Percentiles rank a stretch among this genome's conserved stretches.
Conservation (phyloP, 1,284 basidiomycete genomes). For the Rhodotorula sp. region DNA sequence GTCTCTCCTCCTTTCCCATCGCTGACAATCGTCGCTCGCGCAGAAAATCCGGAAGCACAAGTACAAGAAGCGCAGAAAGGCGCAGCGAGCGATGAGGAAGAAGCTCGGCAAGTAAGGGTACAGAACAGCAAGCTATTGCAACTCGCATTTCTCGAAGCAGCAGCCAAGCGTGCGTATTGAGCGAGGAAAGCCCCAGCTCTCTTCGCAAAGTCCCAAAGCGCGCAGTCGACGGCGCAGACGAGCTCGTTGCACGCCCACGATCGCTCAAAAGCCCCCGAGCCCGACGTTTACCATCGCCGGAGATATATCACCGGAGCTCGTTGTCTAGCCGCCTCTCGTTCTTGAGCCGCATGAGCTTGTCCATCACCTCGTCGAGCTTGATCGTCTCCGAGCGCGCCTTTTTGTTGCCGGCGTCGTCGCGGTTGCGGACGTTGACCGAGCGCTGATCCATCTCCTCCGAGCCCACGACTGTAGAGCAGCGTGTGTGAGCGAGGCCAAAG, state of each 20-base stretch:
- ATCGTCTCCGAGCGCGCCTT: slow-evolving; percentile 61
- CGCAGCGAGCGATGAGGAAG: slow-evolving; percentile 36
- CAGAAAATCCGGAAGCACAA: slow-evolving; percentile 59
- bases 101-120: slow-evolving; percentile 34
- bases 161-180: too few species aligned
- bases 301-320: slow-evolving; percentile 50
- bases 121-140: not conserved
- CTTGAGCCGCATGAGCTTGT: slow-evolving; percentile 67
- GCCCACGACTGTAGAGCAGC: slow-evolving; percentile 73
- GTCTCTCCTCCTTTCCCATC: not conserved
- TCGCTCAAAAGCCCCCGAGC: too few species aligned
- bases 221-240: too few species aligned
- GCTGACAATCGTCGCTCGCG: too few species aligned
- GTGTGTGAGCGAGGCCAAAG: slow-evolving; percentile 1
- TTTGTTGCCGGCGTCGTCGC: slow-evolving; percentile 85
- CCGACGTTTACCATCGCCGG: slow-evolving; percentile 2
- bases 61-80: slow-evolving; percentile 55
- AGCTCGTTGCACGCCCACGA: too few species aligned
- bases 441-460: slow-evolving; percentile 80
- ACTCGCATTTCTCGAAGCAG: not conserved
- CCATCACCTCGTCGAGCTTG: slow-evolving; percentile 62
- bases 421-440: slow-evolving; percentile 92
- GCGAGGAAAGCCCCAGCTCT: not conserved
- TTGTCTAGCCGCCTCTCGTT: slow-evolving; percentile 61
- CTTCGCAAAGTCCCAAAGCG: not conserved